Evolutionary conservation across 331 rosid species (phyloP).

Genomic region (Malus hybrid): DNA sequence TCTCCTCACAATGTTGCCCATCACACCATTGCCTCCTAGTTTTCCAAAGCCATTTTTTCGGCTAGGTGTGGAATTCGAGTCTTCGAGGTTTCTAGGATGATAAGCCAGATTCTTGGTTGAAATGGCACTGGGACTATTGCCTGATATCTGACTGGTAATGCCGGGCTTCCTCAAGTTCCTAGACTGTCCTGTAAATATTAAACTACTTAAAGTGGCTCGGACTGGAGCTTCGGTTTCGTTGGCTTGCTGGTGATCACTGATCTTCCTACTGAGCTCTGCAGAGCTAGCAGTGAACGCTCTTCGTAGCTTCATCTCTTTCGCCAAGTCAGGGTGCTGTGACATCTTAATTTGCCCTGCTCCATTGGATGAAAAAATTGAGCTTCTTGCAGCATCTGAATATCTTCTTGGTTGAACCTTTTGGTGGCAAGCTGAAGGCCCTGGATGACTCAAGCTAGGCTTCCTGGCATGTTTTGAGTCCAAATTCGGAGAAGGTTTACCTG

Average conservation of each 20-base stretch:
- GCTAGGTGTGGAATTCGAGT: constrained; percentile 14
- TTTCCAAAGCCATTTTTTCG: constrained; percentile 17
- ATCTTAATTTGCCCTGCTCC: constrained; percentile 18
- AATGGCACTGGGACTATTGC: constrained; percentile 32
- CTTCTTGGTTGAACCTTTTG: constrained; percentile 29
- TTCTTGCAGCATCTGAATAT: constrained; percentile 58
- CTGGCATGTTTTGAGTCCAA: constrained; percentile 23
- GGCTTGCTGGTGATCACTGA: constrained; percentile 14
- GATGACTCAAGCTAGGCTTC: constrained; percentile 25
- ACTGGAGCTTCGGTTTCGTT: constrained; percentile 34
- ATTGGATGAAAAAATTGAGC: constrained; percentile 53
- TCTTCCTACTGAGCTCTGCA: constrained; percentile 36
- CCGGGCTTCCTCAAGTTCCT: constrained; percentile 47
- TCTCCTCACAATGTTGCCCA: constrained; percentile 83
- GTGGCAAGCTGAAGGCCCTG: constrained; percentile 18
- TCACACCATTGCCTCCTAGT: constrained; percentile 18
- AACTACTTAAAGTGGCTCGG: constrained; percentile 19
- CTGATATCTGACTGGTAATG: constrained; percentile 21
- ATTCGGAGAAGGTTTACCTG: constrained; percentile 4
- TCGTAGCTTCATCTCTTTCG: constrained; percentile 16
- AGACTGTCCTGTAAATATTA: constrained; percentile 10
- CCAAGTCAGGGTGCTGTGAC: constrained; percentile 20
- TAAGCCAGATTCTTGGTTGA: constrained; percentile 17
- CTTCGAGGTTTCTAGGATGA: constrained; percentile 21
- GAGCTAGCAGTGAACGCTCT: constrained; percentile 23